phyloP scores from a whole-genome alignment of 2,329 filamentous ascomycete genomes.

The Aspergillus candidus region DNA sequence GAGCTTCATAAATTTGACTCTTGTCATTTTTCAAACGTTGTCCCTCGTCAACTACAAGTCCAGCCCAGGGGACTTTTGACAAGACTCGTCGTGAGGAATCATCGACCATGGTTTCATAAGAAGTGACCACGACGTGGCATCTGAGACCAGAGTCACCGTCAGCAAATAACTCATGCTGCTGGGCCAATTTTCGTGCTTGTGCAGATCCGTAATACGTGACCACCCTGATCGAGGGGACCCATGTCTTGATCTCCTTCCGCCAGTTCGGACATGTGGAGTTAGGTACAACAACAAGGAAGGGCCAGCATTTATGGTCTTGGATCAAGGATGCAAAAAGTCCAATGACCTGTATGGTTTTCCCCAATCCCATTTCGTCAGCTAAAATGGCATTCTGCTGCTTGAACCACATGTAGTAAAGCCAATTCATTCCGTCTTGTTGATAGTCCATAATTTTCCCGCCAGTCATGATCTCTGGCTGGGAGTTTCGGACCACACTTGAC shows the following conservation, averaged over 20 bases:
- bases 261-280: conserved; percentile 97
- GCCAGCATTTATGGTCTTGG: conserved; percentile 69
- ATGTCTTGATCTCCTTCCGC: conserved; percentile 91
- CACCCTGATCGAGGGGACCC: conserved; percentile 77
- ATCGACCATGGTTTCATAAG: conserved; percentile 82
- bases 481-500: conserved; percentile 57
- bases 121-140: conserved; percentile 89
- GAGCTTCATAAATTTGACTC: conserved; percentile 69
- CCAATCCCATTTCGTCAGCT: conserved; percentile 96
- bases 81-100: conserved; percentile 62
- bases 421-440: conserved; percentile 88
- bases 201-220: conserved; percentile 87
- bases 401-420: conserved; percentile 89
- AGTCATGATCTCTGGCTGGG: conserved; percentile 67
- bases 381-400: conserved; percentile 77
- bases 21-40: conserved; percentile 92
- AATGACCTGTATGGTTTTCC: conserved; percentile 93
- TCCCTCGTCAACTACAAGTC: conserved; percentile 87
- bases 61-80: conserved; percentile 70
- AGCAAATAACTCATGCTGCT: conserved; percentile 80
- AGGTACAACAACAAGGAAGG: conserved; percentile 86
- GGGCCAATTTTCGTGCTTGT: conserved; percentile 67
- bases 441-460: conserved; percentile 87
- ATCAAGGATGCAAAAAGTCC: conserved; percentile 70
- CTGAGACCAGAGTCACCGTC: conserved; percentile 57